Conservation (phyloP, 176 grass and related monocot species). For the Triticum urartu region DNA sequence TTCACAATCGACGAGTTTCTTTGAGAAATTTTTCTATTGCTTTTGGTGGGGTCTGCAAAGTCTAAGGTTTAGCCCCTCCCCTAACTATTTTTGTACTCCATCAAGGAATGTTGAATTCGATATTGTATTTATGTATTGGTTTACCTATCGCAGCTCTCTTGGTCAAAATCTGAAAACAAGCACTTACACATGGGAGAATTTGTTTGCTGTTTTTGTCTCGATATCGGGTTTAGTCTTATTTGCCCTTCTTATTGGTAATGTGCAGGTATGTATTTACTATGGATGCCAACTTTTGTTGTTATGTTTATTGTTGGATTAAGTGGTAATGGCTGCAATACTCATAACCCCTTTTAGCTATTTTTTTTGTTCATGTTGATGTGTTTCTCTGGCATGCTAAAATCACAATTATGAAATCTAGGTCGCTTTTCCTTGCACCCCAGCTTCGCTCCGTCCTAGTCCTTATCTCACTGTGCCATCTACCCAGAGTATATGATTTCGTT, state of each 20-base stretch:
- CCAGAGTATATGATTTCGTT: background rate
- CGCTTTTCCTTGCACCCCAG: background rate
- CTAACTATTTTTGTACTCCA: background rate
- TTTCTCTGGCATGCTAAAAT: constrained; percentile 12
- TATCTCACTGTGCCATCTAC: background rate
- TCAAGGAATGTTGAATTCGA: background rate
- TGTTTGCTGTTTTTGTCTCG: constrained; percentile 85
- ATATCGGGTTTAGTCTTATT: constrained; percentile 88
- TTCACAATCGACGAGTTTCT: constrained; percentile 55
- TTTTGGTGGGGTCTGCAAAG: constrained; percentile 99
- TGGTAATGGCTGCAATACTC: background rate
- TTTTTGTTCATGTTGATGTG: background rate
- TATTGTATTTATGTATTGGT: constrained; percentile 8
- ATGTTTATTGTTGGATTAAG: background rate
- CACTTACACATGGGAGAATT: constrained; percentile 75
- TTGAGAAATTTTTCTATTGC: constrained; percentile 98
- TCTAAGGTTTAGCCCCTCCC: constrained; percentile 59
- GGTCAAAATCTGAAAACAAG: constrained; percentile 88
- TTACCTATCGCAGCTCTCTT: constrained; percentile 78
- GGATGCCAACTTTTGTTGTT: background rate
- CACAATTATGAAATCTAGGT: background rate
- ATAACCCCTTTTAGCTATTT: background rate
- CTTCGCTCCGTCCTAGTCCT: background rate
- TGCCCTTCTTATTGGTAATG: constrained; percentile 96
- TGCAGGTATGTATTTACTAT: constrained; percentile 65